These are phyloP conservation scores for Gymnopilus dilepis DNA, from an alignment of 768 basidiomycete genomes.

Conservation along the genomic window DNA sequence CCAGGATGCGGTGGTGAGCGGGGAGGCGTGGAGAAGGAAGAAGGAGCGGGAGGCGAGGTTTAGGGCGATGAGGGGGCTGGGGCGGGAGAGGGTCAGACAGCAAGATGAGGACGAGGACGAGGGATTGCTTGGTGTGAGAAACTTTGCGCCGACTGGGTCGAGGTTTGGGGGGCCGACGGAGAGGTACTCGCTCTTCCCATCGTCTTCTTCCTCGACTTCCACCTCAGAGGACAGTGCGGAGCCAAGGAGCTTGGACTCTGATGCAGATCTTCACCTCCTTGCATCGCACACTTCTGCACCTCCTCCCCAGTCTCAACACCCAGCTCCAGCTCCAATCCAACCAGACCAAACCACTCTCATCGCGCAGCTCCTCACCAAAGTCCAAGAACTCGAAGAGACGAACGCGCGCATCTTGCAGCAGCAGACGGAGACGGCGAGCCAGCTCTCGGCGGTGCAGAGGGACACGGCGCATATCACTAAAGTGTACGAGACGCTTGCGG, in stretches of 20 bases:
- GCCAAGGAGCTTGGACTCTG: background rate
- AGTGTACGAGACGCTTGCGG: conserved; percentile 71
- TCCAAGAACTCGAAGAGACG: conserved; percentile 76
- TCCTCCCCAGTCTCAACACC: background rate
- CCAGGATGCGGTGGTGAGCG: conserved; percentile 47
- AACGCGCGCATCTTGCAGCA: conserved; percentile 70
- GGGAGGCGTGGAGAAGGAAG: conserved; percentile 52
- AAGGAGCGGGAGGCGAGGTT: conserved; percentile 59
- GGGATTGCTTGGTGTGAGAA: conserved; percentile 33
- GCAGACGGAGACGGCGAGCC: conserved; percentile 63
- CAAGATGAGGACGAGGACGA: background rate
- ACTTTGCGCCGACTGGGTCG: conserved; percentile 68
- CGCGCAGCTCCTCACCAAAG: conserved; percentile 74
- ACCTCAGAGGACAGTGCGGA: conserved; percentile 25
- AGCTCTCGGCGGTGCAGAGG: conserved; percentile 70
- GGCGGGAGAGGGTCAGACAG: conserved; percentile 33
- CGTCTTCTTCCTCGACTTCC: no score
- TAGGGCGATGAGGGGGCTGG: conserved; percentile 53
- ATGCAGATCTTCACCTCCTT: background rate
- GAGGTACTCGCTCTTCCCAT: conserved; percentile 34
- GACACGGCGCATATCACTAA: conserved; percentile 74
- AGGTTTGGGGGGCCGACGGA: conserved; percentile 41
- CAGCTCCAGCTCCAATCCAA: background rate
- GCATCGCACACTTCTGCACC: background rate
- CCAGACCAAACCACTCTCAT: conserved; percentile 60